These are phyloP conservation scores for Elymus sibiricus DNA, from an alignment of 176 grass and related monocot species.

Conservation along the genomic window DNA sequence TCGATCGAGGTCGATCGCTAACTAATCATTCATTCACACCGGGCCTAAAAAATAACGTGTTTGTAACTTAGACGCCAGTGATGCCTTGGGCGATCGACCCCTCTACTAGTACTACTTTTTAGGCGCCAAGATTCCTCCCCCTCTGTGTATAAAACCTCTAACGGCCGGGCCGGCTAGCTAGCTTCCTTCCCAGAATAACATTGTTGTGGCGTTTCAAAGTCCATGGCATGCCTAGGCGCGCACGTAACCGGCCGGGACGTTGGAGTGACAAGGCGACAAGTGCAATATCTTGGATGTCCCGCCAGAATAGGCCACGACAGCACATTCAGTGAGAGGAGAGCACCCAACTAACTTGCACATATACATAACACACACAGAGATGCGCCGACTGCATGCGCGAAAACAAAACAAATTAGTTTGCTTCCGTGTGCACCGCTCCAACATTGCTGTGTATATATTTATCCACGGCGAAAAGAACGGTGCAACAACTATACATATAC, in stretches of 20 bases:
- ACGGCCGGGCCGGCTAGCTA: background rate
- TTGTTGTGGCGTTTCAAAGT: slow-evolving; percentile 23
- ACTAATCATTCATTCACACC: slow-evolving; percentile 42
- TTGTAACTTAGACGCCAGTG: slow-evolving; percentile 51
- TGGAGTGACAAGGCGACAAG: slow-evolving; percentile 38
- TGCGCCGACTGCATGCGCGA: background rate
- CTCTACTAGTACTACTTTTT: slow-evolving; percentile 26
- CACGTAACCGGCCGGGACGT: slow-evolving; percentile 32
- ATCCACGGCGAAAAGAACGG: background rate
- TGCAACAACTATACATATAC: background rate
- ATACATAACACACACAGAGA: background rate
- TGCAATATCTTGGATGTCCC: background rate
- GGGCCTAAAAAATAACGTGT: slow-evolving; percentile 46
- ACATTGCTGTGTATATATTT: background rate
- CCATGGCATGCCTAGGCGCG: background rate
- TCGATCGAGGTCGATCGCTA: slow-evolving; percentile 21
- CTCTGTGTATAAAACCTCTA: slow-evolving; percentile 14
- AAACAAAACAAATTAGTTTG: background rate
- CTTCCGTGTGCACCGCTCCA: slow-evolving; percentile 3
- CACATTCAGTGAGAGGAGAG: background rate
- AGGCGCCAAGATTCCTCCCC: slow-evolving; percentile 43
- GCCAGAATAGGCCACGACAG: slow-evolving; percentile 21
- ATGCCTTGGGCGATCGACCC: slow-evolving; percentile 31
- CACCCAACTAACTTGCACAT: background rate
- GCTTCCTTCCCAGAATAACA: slow-evolving; percentile 44